These are phyloP conservation scores for Colletotrichum orchidophilum DNA, from an alignment of 2,329 filamentous ascomycete species.

Conservation along the genomic window DNA sequence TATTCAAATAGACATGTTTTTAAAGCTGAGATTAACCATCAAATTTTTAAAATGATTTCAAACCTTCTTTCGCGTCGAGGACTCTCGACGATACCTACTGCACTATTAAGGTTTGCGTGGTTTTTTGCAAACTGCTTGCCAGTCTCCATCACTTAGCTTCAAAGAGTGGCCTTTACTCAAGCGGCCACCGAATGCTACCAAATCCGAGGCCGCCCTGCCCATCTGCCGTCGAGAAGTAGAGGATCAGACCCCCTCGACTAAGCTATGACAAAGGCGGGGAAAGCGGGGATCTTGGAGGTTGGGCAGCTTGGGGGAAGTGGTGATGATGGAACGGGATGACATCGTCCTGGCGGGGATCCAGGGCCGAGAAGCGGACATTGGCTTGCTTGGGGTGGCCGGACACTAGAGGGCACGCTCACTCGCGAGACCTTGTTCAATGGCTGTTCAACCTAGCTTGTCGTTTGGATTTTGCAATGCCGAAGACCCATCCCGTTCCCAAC, in stretches of 20 bases:
- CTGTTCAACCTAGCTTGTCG: neutral
- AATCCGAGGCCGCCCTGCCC: neutral
- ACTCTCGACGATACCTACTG: too few species aligned
- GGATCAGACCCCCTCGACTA: conserved; percentile 33
- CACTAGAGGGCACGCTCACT: neutral
- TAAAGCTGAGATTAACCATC: too few species aligned
- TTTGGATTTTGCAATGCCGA: neutral
- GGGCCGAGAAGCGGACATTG: neutral
- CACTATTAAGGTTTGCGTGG: too few species aligned
- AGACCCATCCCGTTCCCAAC: neutral
- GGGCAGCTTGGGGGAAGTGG: conserved; percentile 3
- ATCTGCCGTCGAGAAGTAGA: neutral
- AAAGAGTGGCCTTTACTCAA: neutral
- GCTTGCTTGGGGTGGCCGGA: neutral
- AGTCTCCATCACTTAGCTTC: neutral
- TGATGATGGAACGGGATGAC: conserved; percentile 26
- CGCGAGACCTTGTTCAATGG: neutral
- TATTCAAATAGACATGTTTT: too few species aligned
- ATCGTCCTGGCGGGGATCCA: conserved; percentile 7
- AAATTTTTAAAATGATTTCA: too few species aligned
- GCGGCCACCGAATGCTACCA: neutral
- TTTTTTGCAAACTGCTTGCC: too few species aligned
- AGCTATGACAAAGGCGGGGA: conserved; percentile 47
- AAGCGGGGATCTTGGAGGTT: conserved; percentile 31
- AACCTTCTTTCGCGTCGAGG: too few species aligned